Evolutionary conservation across 23 red algal genomes (phyloP).

Genomic region (Pyropia haitanensis): DNA sequence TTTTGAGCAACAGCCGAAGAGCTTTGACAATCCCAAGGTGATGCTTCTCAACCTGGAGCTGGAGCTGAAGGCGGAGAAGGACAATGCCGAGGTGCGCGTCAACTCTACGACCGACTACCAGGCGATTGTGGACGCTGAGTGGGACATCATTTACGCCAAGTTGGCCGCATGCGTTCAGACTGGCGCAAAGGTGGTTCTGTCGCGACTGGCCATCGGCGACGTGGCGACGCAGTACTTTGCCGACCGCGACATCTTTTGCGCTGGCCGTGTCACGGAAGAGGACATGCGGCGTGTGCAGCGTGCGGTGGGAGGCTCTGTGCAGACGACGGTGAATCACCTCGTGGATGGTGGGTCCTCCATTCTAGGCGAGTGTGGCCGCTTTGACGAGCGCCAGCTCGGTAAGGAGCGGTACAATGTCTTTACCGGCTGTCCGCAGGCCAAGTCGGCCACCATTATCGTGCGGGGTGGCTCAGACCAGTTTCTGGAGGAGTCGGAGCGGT

Average conservation of each 20-base stretch:
- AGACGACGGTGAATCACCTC: slow-evolving; percentile 83
- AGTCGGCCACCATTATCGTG: slow-evolving; percentile 85
- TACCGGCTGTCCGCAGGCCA: slow-evolving; percentile 76
- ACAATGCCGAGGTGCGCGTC: slow-evolving; percentile 97
- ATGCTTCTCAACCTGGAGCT: slow-evolving; percentile 93
- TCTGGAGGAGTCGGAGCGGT: slow-evolving; percentile 94
- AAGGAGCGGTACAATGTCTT: slow-evolving; percentile 98
- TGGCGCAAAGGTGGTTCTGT: slow-evolving; percentile 88
- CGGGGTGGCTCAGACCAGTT: slow-evolving; percentile 98
- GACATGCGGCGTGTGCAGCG: slow-evolving; percentile 74
- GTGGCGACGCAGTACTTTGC: slow-evolving; percentile 99
- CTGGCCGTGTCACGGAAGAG: slow-evolving; percentile 74
- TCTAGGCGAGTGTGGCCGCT: slow-evolving; percentile 77
- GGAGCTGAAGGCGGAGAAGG: slow-evolving; percentile 98
- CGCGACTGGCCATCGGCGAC: slow-evolving; percentile 90
- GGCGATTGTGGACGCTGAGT: slow-evolving; percentile 95
- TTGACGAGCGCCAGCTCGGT: slow-evolving; percentile 88
- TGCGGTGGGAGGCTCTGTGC: slow-evolving; percentile 79
- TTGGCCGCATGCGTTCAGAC: slow-evolving; percentile 74
- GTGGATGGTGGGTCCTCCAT: slow-evolving; percentile 44
- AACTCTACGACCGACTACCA: slow-evolving; percentile 84
- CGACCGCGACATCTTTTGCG: slow-evolving; percentile 95
- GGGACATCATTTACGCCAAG: slow-evolving; percentile 99
- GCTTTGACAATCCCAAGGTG: slow-evolving; percentile 79
- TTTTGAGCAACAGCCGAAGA: slow-evolving; percentile 99